Base-by-base conservation (phyloP, 768 basidiomycete genomes). In the Boletus rex-veris region DNA sequence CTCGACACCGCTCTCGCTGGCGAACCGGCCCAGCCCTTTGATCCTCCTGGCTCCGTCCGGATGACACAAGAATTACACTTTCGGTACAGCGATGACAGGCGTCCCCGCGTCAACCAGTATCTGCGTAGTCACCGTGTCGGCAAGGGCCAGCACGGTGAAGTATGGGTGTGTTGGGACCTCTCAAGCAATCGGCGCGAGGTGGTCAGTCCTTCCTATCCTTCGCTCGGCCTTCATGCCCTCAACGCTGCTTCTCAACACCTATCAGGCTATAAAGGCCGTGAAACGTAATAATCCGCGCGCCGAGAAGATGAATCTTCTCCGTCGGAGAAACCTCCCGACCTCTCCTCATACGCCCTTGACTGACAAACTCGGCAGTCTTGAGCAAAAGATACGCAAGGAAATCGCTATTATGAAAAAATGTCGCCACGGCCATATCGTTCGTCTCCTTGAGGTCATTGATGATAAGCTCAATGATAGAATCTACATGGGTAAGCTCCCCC, bases 321-420 rank as follows among this genome's bases (percentile, higher is more conserved):
- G 76, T n/a, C 71, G 79, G 36, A 77, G 78, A 15, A 71, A 79
- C 43, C 71, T 77, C 14, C 71, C 79, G 18, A 60, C 63, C 12
- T 67, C 75, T 5, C 66, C 72, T 15, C 81, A 83, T 55, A 73
- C 78, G 0, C 78, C 82, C 24, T 72, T 90, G n/a, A 80, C 79
- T 5, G 86, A 88, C 69, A 80, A 80, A 55, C 79, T 88, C 39
- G 78, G 81, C 53, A 86, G 82, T 21, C 83, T 84, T 30, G 92
- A 92, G 66, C 79, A 83, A 58, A 92, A 92, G 74, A 92, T 97
- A 57, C 80, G 84, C 60, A 87, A 86, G 70, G 96, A 98, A 74
- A 94, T 98, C 54, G 97, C 97, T 3, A 95, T 98, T 70, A 97
- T 99, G 92, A 98, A 98, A 77, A 95, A 97, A 67, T 88, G 91